phyloP scores from a whole-genome alignment of 164 flowering plant species.

The Sedum album region DNA sequence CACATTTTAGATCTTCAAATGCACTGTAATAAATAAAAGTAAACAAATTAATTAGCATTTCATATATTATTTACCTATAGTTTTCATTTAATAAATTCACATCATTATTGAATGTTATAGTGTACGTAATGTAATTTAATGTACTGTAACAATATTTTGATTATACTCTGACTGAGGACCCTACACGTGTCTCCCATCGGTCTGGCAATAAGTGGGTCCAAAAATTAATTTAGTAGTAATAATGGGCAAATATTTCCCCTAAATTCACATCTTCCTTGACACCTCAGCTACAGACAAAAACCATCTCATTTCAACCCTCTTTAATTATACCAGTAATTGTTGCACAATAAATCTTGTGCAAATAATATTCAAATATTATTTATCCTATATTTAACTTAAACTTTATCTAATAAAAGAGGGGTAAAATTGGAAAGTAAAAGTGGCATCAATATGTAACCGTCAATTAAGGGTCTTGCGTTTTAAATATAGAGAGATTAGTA shows the following conservation, averaged over 20 bases:
- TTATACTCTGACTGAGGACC: neutral
- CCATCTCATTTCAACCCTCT: neutral
- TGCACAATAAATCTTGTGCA: no score
- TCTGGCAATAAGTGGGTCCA: neutral
- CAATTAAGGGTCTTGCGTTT: no score
- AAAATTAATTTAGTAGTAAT: neutral
- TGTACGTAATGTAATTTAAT: no score
- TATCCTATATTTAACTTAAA: no score
- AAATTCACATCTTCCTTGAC: neutral
- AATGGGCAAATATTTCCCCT: neutral
- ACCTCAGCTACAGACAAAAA: neutral
- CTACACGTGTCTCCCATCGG: neutral
- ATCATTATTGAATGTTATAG: neutral
- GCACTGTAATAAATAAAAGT: no score
- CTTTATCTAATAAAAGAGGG: no score
- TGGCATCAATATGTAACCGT: no score
- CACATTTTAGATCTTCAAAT: neutral
- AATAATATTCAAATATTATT: no score
- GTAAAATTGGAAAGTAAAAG: no score
- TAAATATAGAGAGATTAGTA: no score
- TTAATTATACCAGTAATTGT: neutral
- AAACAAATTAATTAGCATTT: no score
- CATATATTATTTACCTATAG: no score
- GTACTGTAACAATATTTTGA: neutral
- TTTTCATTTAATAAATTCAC: neutral